Evolutionary conservation across 2,329 filamentous ascomycete species (phyloP).

Genomic region (Ophiostoma pallidulum): DNA sequence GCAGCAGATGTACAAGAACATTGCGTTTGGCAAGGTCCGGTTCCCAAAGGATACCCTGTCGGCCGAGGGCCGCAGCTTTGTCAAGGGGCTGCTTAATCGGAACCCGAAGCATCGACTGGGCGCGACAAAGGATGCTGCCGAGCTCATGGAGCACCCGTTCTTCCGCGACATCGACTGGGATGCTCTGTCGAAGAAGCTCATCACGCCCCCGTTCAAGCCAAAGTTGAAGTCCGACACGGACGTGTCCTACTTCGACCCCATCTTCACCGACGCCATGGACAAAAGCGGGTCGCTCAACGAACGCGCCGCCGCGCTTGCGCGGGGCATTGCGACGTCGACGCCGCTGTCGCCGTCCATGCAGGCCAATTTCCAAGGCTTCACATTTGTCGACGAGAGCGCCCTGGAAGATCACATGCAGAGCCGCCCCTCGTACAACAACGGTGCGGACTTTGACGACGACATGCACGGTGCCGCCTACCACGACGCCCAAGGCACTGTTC

Average conservation of each 20-base stretch:
- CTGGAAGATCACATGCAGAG: conserved; percentile 75
- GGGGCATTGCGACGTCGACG: conserved; percentile 79
- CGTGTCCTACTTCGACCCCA: conserved; percentile 95
- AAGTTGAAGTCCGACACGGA: conserved; percentile 94
- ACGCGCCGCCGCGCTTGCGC: conserved; percentile 75
- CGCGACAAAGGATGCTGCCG: conserved; percentile 81
- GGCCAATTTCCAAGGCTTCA: conserved; percentile 97
- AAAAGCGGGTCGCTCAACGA: conserved; percentile 83
- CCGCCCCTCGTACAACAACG: conserved; percentile 31
- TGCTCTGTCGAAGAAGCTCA: conserved; percentile 76
- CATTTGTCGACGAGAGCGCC: conserved; percentile 95
- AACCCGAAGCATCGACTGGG: conserved; percentile 94
- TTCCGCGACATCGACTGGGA: conserved; percentile 93
- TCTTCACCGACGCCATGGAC: conserved; percentile 91
- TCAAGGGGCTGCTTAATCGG: conserved; percentile 92
- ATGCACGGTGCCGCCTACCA: conserved; percentile 47
- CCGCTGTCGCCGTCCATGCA: conserved; percentile 92
- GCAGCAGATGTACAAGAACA: conserved; percentile 99
- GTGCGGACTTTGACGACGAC: conserved; percentile 41
- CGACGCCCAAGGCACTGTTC: conserved; percentile 11
- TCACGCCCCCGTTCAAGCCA: conserved; percentile 94
- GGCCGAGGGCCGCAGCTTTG: conserved; percentile 91
- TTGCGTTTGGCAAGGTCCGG: conserved; percentile 94
- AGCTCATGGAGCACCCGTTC: conserved; percentile 90
- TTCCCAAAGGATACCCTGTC: conserved; percentile 93